phyloP scores from a whole-genome alignment of 345 rosid genomes.

The Eucalyptus lansdowneana region DNA sequence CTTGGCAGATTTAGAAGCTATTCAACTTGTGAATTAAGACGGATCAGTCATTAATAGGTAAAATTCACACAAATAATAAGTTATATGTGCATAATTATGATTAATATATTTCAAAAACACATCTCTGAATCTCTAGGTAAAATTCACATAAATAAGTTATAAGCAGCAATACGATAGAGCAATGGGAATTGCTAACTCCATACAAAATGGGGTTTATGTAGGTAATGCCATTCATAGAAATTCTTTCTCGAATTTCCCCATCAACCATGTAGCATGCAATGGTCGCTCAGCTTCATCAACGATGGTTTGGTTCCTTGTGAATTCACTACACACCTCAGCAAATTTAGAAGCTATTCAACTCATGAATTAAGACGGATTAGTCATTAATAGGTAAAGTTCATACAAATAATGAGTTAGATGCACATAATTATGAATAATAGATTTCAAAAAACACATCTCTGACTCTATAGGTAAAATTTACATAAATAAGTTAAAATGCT shows the following conservation, averaged over 20 bases:
- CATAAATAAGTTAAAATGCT: neutral
- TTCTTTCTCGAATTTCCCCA: neutral
- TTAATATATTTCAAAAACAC: too few species aligned
- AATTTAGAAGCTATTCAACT: neutral
- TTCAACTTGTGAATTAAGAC: fast-evolving
- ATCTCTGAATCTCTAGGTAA: too few species aligned
- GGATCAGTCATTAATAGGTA: too few species aligned
- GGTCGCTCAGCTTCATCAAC: neutral
- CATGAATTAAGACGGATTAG: neutral
- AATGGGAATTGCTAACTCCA: neutral
- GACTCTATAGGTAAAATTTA: too few species aligned
- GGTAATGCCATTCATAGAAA: neutral
- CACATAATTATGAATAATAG: too few species aligned
- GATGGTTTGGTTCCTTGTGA: neutral
- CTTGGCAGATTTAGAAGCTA: fast-evolving
- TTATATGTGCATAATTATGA: too few species aligned
- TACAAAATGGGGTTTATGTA: neutral
- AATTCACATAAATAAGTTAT: neutral
- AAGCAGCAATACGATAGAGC: neutral
- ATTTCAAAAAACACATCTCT: too few species aligned
- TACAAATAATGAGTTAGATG: too few species aligned
- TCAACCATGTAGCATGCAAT: neutral
- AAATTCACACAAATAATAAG: too few species aligned
- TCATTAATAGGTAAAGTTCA: neutral
- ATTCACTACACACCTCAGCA: neutral